Base-by-base conservation (phyloP, 495 filamentous ascomycete genomes). In the Monascus purpureus region DNA sequence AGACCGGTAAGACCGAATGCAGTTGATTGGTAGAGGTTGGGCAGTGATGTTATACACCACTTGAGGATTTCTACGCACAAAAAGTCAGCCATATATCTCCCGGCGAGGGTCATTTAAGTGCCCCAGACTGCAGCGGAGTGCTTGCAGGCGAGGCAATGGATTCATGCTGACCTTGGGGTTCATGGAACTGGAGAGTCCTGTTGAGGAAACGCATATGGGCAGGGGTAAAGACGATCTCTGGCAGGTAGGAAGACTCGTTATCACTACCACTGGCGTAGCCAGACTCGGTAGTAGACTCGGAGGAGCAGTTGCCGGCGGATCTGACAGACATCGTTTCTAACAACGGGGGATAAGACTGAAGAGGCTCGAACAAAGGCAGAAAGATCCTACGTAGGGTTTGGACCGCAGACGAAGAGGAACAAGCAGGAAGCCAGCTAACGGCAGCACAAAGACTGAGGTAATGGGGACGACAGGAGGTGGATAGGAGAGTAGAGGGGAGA, bases 1-100 rank as follows among this genome's bases (percentile, higher is more conserved):
- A 97, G 75, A 29, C 90, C 90, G 4, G 87, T 93, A 25, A 96
- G 66, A 25, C 90, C 90, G 44, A 97, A 95, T 24, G 90, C 88
- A n/a, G 90, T 96, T 27, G 86, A 87, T 61, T 97, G 90, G 63
- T 77, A 96, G 8, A 97, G 77, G 45, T 75, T 74, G 34, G 90
- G 92, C 45, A 97, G 77, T 35, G 87, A 80, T 30, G 77, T 78
- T 49, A 85, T 76, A 67, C 79, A 85, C 84, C 93, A 95, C 63
- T 71, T 76, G 35, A 97, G 68, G 47, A 96, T 79, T 43, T 93
- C 88, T 75, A 9, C 4, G 4, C 20, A 59, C 25, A 38, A 28
- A 13, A 32, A 36, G 36, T 46, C 30, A 29, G 27, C 27, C 8
- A 22, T 9, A 22, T 22, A 9, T 22, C 9, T 9, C 20, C 4